A percentile compares a stretch with the other conserved stretches of the same genome.
Conservation (phyloP, 208 protist species). For the Acanthamoeba triangularis region DNA sequence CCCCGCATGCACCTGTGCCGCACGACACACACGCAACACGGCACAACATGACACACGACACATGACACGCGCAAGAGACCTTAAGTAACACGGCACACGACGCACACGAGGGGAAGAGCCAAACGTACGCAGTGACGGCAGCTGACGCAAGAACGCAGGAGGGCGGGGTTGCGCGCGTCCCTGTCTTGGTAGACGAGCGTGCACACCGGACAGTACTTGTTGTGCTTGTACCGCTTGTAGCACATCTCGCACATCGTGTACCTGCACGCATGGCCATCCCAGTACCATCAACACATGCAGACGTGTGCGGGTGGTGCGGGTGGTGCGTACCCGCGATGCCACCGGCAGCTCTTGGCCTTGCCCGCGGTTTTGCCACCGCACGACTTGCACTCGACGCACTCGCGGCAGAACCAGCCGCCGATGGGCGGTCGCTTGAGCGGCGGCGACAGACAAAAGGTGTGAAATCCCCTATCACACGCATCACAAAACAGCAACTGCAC, state of each 20-base stretch:
- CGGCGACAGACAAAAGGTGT: conserved; percentile 63
- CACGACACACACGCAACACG: no score
- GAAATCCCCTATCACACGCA: conserved; percentile 62
- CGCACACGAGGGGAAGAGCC: not conserved
- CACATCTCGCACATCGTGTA: conserved; percentile 61
- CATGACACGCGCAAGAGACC: not conserved
- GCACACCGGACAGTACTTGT: conserved; percentile 44
- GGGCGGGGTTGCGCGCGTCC: not conserved
- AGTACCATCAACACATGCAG: not conserved
- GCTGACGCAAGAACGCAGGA: not conserved
- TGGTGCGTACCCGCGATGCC: not conserved
- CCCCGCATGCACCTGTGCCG: conserved; percentile 5
- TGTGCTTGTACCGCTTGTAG: conserved; percentile 57
- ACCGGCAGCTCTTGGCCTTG: conserved; percentile 7
- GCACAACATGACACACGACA: not conserved
- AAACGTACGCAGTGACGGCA: conserved; percentile 17
- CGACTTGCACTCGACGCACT: conserved; percentile 67
- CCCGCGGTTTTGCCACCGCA: conserved; percentile 11
- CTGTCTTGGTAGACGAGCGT: conserved; percentile 10
- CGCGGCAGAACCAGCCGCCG: conserved; percentile 52
- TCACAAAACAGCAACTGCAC: conserved; percentile 48
- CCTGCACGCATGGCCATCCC: not conserved
- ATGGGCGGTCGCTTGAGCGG: conserved; percentile 56
- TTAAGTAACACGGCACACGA: not conserved
- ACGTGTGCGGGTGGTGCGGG: not conserved